Evolutionary conservation across 2,329 filamentous ascomycete species (phyloP).

Genomic region (Fusarium sp.): DNA sequence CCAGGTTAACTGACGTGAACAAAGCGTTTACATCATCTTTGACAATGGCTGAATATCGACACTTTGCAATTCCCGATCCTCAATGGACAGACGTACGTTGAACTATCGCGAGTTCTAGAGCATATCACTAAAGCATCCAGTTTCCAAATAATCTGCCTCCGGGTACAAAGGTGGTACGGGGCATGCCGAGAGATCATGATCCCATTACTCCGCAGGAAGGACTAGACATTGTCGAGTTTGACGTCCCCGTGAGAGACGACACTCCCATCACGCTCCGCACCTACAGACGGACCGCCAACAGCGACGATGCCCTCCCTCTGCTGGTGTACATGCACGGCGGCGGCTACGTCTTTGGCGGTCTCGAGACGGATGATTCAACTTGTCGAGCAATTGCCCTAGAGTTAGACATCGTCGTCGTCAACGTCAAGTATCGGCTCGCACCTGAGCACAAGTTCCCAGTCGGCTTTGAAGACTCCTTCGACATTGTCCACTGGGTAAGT

Average conservation of each 20-base stretch:
- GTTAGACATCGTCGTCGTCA: constrained; percentile 53
- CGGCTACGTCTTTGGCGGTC: constrained; percentile 40
- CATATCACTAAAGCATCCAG: constrained; percentile 16
- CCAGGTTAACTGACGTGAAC: neutral
- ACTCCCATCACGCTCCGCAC: constrained; percentile 32
- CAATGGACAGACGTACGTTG: constrained; percentile 20
- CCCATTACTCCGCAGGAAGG: constrained; percentile 38
- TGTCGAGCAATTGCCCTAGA: constrained; percentile 40
- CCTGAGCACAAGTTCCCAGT: constrained; percentile 62
- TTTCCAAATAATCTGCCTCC: constrained; percentile 42
- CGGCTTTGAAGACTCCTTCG: constrained; percentile 59
- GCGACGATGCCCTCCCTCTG: constrained; percentile 24
- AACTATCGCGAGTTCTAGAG: neutral
- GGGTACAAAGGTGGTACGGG: constrained; percentile 10
- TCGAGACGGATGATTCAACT: constrained; percentile 45
- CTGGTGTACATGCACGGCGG: constrained; percentile 45
- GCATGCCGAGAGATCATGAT: constrained; percentile 34
- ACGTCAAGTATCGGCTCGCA: constrained; percentile 62
- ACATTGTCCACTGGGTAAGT: constrained; percentile 48
- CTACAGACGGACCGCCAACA: constrained; percentile 28
- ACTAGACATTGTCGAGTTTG: constrained; percentile 39
- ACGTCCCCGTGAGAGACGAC: constrained; percentile 34
- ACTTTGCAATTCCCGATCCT: constrained; percentile 15
- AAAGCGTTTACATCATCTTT: neutral
- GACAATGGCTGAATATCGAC: constrained; percentile 27